Base-by-base conservation (phyloP, 1,284 basidiomycete genomes). In the Trichosporon sp. region DNA sequence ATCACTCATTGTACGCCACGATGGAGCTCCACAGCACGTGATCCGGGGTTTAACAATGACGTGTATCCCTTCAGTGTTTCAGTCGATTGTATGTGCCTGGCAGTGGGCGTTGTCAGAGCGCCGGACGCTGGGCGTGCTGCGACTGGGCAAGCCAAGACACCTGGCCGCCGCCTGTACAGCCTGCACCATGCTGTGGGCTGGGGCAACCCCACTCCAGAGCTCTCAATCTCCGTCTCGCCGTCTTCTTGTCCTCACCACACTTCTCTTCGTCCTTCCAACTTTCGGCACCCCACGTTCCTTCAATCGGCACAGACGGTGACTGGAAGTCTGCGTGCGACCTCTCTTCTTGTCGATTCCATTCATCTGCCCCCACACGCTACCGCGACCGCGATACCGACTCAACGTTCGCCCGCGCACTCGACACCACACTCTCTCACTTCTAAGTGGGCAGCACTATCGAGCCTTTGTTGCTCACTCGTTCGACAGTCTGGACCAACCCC, bases 11-110 rank as follows among this genome's bases (percentile, higher is more conserved):
- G 51, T 54, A 19, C 51, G 51, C 51, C 51, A 54, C 51, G 19
- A 26, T 54, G 51, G 56, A 35, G 32, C 56, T 35, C 56, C 56
- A 19, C 56, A 35, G 11, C 56, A 61, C 56, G 56, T 61, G 56
- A 32, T 35, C 56, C 31, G 51, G 51, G 51, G 51, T 8, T 35
- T 8, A 10, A 61, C 12, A 61, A 32, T 61, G 56, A 61, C 56
- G 56, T 61, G 56, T 61, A 32, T 16, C 16, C 19, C 21, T 2
- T 16, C 8, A 19, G 19, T 11, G 16, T 21, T 16, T 19, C 54
- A 61, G 8, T 14, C 31, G 56, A 61, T 16, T 32, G 56, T 61
- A 21, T 19, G 56, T 61, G 56, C 56, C 56, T 61, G 14, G 56
- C 31, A 35, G 16, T 10, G n/a, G 10, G 51, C 19, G 10, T 26